These are phyloP conservation scores for Paramyrothecium roridum DNA, from an alignment of 2,329 filamentous ascomycete genomes.

Conservation along the genomic window DNA sequence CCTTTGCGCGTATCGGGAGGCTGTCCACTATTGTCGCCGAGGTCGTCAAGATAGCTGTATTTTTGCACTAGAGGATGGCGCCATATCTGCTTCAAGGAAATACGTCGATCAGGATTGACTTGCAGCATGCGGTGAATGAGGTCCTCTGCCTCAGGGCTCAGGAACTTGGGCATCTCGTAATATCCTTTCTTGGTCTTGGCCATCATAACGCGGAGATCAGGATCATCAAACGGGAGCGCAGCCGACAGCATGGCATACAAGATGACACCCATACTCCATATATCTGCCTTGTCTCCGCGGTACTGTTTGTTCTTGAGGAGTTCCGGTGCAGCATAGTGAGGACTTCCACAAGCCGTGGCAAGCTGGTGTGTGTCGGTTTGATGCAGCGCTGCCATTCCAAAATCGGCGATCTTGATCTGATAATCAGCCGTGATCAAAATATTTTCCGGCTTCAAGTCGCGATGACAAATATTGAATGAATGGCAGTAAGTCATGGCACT, in stretches of 20 bases:
- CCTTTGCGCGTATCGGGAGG: slow-evolving; percentile 59
- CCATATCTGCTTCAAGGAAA: slow-evolving; percentile 81
- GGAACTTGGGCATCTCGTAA: slow-evolving; percentile 58
- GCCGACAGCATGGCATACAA: slow-evolving; percentile 85
- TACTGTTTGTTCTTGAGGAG: slow-evolving; percentile 77
- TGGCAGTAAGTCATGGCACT: slow-evolving; percentile 91
- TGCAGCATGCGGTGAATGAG: slow-evolving; percentile 78
- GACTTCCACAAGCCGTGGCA: slow-evolving; percentile 89
- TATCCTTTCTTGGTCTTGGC: slow-evolving; percentile 55
- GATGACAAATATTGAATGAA: slow-evolving; percentile 90
- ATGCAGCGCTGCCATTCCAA: slow-evolving; percentile 91
- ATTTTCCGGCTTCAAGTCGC: slow-evolving; percentile 95
- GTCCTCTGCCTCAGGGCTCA: slow-evolving; percentile 69
- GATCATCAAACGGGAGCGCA: slow-evolving; percentile 76
- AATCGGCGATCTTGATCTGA: slow-evolving; percentile 91
- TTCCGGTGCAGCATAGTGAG: slow-evolving; percentile 94
- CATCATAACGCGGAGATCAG: slow-evolving; percentile 61
- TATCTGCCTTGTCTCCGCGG: slow-evolving; percentile 80
- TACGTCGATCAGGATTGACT: slow-evolving; percentile 73
- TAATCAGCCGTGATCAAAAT: slow-evolving; percentile 77
- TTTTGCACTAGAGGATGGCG: slow-evolving; percentile 81
- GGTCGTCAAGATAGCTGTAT: slow-evolving; percentile 72
- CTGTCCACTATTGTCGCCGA: slow-evolving; percentile 52
- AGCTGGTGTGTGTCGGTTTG: slow-evolving; percentile 78
- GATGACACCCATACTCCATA: slow-evolving; percentile 92